A percentile compares a stretch with the other conserved stretches of the same genome.
Conservation (phyloP, 2,329 filamentous ascomycete species). For the Phyllosticta paracitricarpa region DNA sequence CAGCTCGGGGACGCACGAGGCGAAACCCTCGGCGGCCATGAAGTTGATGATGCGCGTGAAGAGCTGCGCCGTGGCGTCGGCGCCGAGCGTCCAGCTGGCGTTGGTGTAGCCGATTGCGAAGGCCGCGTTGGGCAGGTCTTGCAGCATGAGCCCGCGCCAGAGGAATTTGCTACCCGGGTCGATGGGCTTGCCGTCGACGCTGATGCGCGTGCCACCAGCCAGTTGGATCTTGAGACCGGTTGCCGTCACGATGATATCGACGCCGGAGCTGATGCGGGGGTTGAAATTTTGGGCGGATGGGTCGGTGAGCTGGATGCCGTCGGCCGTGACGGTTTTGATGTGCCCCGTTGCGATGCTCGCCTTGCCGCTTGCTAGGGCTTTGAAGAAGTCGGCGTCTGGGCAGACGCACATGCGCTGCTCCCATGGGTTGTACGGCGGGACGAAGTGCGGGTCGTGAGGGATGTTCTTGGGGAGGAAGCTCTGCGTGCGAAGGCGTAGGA, state of each 20-base stretch:
- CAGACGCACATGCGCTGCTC: slow-evolving; percentile 67
- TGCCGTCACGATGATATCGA: slow-evolving; percentile 56
- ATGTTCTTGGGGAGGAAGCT: slow-evolving; percentile 41
- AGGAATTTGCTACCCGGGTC: slow-evolving; percentile 42
- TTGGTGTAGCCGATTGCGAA: slow-evolving; percentile 52
- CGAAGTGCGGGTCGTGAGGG: slow-evolving; percentile 35
- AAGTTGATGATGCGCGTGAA: slow-evolving; percentile 41
- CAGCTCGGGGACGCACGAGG: slow-evolving; percentile 1
- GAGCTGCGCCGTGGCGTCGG: slow-evolving; percentile 43
- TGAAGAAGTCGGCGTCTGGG: slow-evolving; percentile 51
- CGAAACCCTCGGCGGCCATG: slow-evolving; percentile 26
- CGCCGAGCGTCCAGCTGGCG: slow-evolving; percentile 52
- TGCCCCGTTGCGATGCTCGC: slow-evolving; percentile 46
- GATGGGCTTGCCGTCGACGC: slow-evolving; percentile 40
- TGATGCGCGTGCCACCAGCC: slow-evolving; percentile 42
- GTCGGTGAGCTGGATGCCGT: slow-evolving; percentile 39
- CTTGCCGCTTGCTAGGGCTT: slow-evolving; percentile 39
- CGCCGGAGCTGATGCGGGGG: slow-evolving; percentile 32
- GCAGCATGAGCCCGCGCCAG: slow-evolving; percentile 53
- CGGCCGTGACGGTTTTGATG: slow-evolving; percentile 41
- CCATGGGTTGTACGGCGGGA: slow-evolving; percentile 43
- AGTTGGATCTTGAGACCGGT: slow-evolving; percentile 51
- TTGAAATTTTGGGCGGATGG: slow-evolving; percentile 16
- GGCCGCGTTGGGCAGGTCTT: slow-evolving; percentile 51
- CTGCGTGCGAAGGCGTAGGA: slow-evolving; percentile 39